phyloP scores from a whole-genome alignment of 768 basidiomycete species.

The Suillus discolor region DNA sequence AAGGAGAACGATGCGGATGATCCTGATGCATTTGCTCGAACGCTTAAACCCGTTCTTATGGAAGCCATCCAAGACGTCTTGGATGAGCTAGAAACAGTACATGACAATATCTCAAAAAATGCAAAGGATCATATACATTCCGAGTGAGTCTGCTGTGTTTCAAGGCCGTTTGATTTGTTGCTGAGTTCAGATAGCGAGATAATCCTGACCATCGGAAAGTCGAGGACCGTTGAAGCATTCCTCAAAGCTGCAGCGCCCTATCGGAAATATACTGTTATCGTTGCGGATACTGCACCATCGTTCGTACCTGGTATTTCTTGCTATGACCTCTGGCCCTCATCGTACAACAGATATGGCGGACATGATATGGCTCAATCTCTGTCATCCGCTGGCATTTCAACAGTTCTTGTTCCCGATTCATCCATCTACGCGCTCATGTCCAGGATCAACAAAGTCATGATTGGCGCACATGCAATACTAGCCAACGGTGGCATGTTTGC shows the following conservation, averaged over 20 bases:
- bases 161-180: background rate
- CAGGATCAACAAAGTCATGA: constrained; percentile 93
- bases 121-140: constrained; percentile 97
- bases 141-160: constrained; percentile 64
- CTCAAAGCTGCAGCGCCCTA: constrained; percentile 88
- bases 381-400: constrained; percentile 80
- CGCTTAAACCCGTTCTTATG: constrained; percentile 91
- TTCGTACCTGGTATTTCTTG: constrained; percentile 40
- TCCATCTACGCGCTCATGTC: constrained; percentile 97
- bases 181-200: constrained; percentile 67
- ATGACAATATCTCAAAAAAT: constrained; percentile 92
- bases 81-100: constrained; percentile 94
- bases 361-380: constrained; percentile 83
- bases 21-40: constrained; percentile 75
- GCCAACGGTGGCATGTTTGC: constrained; percentile 97
- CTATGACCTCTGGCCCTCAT: constrained; percentile 11
- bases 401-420: constrained; percentile 96
- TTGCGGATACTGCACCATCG: constrained; percentile 95
- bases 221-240: constrained; percentile 92
- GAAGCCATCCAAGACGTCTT: constrained; percentile 97
- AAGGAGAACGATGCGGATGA: constrained; percentile 75
- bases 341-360: constrained; percentile 68
- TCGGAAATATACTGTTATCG: constrained; percentile 93
- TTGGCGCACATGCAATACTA: constrained; percentile 94
- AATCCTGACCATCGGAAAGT: constrained; percentile 92